These are phyloP conservation scores for Lactarius tabidus DNA, from an alignment of 768 basidiomycete genomes.

Conservation along the genomic window DNA sequence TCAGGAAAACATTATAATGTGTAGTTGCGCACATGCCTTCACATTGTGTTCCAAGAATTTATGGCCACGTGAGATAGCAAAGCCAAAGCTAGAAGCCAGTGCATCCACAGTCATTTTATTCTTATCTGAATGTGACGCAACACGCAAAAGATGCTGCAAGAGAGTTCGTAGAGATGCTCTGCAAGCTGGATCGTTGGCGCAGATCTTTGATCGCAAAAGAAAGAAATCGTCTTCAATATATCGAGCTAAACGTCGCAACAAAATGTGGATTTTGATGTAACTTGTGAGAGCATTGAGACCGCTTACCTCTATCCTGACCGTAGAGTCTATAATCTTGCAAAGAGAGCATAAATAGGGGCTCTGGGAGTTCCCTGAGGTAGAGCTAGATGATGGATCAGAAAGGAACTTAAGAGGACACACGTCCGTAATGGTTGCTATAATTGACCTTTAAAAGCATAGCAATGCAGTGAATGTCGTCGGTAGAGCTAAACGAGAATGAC, in stretches of 20 bases:
- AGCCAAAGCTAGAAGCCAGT: neutral
- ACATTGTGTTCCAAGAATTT: neutral
- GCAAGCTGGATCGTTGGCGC: neutral
- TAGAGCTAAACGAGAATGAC: neutral
- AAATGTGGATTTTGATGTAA: neutral
- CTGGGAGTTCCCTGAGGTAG: neutral
- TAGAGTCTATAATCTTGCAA: neutral
- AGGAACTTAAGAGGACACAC: neutral
- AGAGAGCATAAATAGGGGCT: neutral
- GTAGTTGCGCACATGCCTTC: neutral
- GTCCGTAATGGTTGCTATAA: neutral
- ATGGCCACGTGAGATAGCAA: fast-evolving
- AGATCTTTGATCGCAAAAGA: neutral
- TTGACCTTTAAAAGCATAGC: neutral
- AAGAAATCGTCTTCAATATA: neutral
- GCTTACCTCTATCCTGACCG: neutral
- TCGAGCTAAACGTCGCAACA: neutral
- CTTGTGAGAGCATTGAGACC: neutral
- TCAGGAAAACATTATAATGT: neutral
- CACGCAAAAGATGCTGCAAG: neutral
- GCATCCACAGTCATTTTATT: neutral
- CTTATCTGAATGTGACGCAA: neutral
- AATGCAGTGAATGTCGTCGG: neutral
- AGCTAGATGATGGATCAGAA: neutral
- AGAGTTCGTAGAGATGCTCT: neutral